Base-by-base conservation (phyloP, 2,329 filamentous ascomycete genomes). In the Aspergillus quadrilineatus region DNA sequence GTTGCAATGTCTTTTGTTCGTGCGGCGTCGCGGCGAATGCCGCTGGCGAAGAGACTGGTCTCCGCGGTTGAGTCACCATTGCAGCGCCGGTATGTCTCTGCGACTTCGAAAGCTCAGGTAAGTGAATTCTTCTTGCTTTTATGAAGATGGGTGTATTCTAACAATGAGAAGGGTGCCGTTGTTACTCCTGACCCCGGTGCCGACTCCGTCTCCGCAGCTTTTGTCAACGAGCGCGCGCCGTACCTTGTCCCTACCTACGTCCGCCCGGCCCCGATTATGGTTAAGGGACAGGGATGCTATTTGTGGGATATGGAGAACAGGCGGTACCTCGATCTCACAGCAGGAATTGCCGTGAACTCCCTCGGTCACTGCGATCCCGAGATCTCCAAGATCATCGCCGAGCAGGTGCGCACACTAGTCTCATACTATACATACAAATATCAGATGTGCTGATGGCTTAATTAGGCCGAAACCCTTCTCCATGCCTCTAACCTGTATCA, bases 171-270 rank as follows among this genome's bases (percentile, higher is more conserved):
- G 65, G 77, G 82, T 67, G 69, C 76, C 22, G 66, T 72, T 2
- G 70, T 88, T 10, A 90, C 88, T 63, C 82, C 89, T 48, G 91
- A 95, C 68, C 90, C 91, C 36, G 69, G 85, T 12, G 67, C 83
- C 47, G 88, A 91, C 73, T 94, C 91, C 0, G 79, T 85, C 65
- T 95, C 90, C 62, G 84, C 86, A 34, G 82, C 86, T 30, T 82
- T 96, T 58, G 85, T 96, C 62, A 82, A 85, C 63, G 85, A 90
- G 59, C 86, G 92, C 67, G 82, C 87, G 32, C 89, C 89, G 3
- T 97, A 87, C 77, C 97, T 99, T 93, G 89, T 99, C 29, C 88
- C 92, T 2, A 99, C 94, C 52, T 99, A 99, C 75, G 86, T 91
- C 51, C 90, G 94, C 28, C 93, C 94, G 48, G 83, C 89, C 44